Evolutionary conservation across 768 basidiomycete species (phyloP), one percentile per base, ranked within the genome.

Genomic region (Chlorophyllum brunneum): DNA sequence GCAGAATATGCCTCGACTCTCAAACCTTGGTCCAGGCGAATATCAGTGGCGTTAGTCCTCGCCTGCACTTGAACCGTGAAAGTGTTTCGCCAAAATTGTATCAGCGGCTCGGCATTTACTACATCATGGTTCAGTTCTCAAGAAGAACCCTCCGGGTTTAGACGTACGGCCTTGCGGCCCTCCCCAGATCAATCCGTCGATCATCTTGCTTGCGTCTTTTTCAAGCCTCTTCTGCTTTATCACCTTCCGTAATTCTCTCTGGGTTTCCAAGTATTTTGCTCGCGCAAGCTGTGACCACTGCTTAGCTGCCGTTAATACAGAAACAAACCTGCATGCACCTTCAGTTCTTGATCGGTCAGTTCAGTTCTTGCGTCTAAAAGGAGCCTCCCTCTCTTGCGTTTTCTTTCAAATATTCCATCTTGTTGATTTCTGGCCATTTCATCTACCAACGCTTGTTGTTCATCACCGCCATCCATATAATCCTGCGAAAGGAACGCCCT

Each of bases 281-380:
- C 90, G 78, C 22, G 86, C 81, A 53, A 73, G 66, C 85, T 88
- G 45, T 43, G 11, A 41, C 22, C 9, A 15, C 22, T 27, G 16
- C 38, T 36, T 7, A 40, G 15, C 51, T 40, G 44, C 54, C 6
- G 44, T 40, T 43, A 9, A 27, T 34, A 26, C 16, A 16, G 26
- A 23, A 18, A 43, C 40, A 40, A 24, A 38, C 40, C 16, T 37
- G 34, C 20, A 31, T 23, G 55, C 51, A 82, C 91, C 73, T 85
- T 86, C 38, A 93, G 71, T 67, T 93, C 88, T 3, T 88, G 85
- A 54, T 92, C 88, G 4, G 89, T 88, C 31, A 93, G 68, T 62
- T 93, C 91, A 4, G 83, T 93, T 54, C 88, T 76, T 4, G 76
- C 68, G 64, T 93, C 91, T 5, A 92, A 65, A 3, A 88, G 68